Base-by-base conservation (phyloP, 2,329 filamentous ascomycete genomes). In the Ceratocystiopsis sp. region DNA sequence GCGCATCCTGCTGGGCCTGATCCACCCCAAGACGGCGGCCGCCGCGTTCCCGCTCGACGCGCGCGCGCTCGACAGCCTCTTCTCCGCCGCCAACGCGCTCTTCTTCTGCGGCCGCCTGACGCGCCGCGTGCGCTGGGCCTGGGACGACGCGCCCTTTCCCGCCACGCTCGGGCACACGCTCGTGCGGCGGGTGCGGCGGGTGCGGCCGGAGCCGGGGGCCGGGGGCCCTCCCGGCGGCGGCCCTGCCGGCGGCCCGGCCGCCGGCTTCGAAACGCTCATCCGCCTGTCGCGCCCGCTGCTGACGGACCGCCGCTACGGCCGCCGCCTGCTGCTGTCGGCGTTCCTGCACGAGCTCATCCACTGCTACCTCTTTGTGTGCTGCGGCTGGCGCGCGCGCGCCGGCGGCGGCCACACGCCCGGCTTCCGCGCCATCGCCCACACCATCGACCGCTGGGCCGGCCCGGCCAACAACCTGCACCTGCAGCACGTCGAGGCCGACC, bases 291-390 rank as follows among this genome's bases (percentile, higher is more conserved):
- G 65, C 2, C 68, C 72, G 0, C 74, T 79, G 14, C 63, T 79
- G n/a, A 62, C 61, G 35, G 64, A 71, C 48, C 63, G 57, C 14
- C 64, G 61, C 40, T 80, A 75, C 55, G 75, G 74, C 53, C 61
- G 75, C 6, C 64, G 73, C 8, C 61, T 80, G 15, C 64, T 80
- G 43, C 75, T 80, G 40, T 73, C 71, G 8, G 76, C 75, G 0
- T 78, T 80, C 48, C 53, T 80, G 39, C 76, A 80, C 53, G 76
- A 80, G 57, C 67, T 79, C 50, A 75, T 80, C 40, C 75, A 80
- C 57, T 75, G 74, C 56, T 80, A 77, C 52, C 60, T 80, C 15
- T 80, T 80, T 49, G 68, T 80, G 45, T 63, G 61, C 42, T 77
- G 73, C 50, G 75, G 75, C 4, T 70, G 75, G 53, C 63, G 66